Evolutionary conservation across 306 rosid genomes (phyloP), one percentile per base, ranked within the genome.

Genomic region (Rosa rugosa): DNA sequence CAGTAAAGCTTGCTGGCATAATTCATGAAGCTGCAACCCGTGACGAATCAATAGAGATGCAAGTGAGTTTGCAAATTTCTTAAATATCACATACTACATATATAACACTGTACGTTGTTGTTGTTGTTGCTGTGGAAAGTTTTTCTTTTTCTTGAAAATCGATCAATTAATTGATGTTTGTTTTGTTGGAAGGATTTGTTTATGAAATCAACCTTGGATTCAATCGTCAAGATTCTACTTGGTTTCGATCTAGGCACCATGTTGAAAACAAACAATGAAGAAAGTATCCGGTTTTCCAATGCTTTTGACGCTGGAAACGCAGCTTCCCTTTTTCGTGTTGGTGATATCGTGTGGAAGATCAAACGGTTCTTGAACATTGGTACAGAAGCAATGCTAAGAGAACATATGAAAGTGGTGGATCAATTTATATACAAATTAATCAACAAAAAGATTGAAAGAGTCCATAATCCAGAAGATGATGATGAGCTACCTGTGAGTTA

Each of bases 331-430:
- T 47, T 54, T 51, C 87, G 82, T 16, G 73, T 66, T 49, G 69
- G 56, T 16, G 80, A 84, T 31, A 64, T 81, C 42, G 57, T 66
- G 11, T 84, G 87, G 87, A 81, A 81, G 65, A 67, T 84, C 78
- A 84, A 80, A 77, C 73, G 75, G 76, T 49, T 45, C 69, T 78
- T 80, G 11, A 80, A 84, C 75, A 72, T 84, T 49, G 68, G 68
- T 11, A 13, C 20, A 0, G 68, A 63, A 63, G 41, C 68, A 12
- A 18, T 14, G 8, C 2, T 63, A 63, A 63, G 68, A 63, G 4
- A 27, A 11, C 27, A 62, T 62, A 6, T 62, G 0, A 27, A 62
- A 62, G 41, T 62, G 20, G 20, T 62, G 68, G 68, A 62, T 13
- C 68, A 62, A 1, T 27, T 62, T 12, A 5, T 62, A 11, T 27